Evolutionary conservation across 2,329 filamentous ascomycete genomes (phyloP), one percentile per base, ranked within the genome.

Genomic region (Sclerotinia sclerotiorum): DNA sequence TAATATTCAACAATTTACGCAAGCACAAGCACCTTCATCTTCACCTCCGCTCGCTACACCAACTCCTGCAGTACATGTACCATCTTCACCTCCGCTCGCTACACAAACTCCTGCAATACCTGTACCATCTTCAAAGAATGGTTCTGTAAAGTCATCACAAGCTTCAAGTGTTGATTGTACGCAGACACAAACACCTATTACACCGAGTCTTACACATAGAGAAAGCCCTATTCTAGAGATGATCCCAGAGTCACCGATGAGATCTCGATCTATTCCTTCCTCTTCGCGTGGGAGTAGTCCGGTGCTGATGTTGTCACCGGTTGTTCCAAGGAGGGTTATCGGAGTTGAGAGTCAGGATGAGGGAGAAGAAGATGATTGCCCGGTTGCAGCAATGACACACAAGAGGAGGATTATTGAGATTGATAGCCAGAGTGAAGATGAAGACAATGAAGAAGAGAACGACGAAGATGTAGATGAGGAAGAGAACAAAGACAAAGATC

Each of bases 121-220:
- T 8, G 39, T 63, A 35, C 60, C 51, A 15, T 49, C 68, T n/a
- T 39, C 29, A 52, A 65, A 24, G 44, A 24, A 54, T 39, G 42
- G 39, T 11, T 19, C 24, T 15, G 3, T 58, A 29, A 65, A 54
- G 15, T 65, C 69, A 7, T 78, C 77, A 5, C 76, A 77, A 69
- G 77, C 77, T n/a, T 72, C 72, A 11, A 78, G 76, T 2, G 75
- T 77, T 4, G 75, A 77, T 56, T 71, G 76, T 27, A 74, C 70
- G 2, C 74, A 75, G 17, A 54, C 57, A 10, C 35, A 67, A 55
- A 55, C 61, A 32, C 48, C 61, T n/a, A 21, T 17, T 44, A 64
- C 58, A 17, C 49, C 27, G 11, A 21, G 29, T 39, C 48, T 5
- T 32, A 21, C 3, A 8, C 52, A 44, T 7, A 27, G 21, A 32